phyloP scores from a whole-genome alignment of 1,139 yeast genomes.

The Protomyces arabidopsidicola region DNA sequence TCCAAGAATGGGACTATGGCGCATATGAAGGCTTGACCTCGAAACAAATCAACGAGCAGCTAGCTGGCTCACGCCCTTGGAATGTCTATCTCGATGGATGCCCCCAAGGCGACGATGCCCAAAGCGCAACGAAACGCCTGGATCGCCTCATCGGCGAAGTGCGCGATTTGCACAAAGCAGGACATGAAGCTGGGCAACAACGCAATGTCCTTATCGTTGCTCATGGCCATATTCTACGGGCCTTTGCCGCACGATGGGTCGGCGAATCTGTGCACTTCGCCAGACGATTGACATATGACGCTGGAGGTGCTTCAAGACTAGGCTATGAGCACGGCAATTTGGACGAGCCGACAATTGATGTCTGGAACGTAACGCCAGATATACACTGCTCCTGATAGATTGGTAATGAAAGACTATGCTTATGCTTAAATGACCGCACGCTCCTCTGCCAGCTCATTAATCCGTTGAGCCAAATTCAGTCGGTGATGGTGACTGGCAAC shows the following conservation, averaged over 20 bases:
- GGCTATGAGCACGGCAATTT: constrained; percentile 78
- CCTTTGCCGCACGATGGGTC: constrained; percentile 87
- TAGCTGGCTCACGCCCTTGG: constrained; percentile 63
- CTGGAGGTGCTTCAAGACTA: constrained; percentile 79
- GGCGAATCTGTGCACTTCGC: constrained; percentile 53
- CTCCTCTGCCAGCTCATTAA: constrained; percentile 61
- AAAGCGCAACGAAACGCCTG: constrained; percentile 61
- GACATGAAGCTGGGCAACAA: constrained; percentile 50
- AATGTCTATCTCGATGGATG: constrained; percentile 89
- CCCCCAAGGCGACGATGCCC: constrained; percentile 74
- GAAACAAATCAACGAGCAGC: constrained; percentile 55
- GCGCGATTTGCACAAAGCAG: constrained; percentile 51
- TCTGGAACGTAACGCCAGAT: constrained; percentile 13
- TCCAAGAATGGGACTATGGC: constrained; percentile 93
- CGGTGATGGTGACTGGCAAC: constrained; percentile 77
- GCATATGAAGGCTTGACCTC: constrained; percentile 83
- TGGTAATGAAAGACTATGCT: not conserved
- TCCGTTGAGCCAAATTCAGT: constrained; percentile 58
- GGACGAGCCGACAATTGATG: constrained; percentile 47
- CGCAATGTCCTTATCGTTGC: constrained; percentile 81
- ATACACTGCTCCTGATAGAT: not conserved
- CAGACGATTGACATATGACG: constrained; percentile 80
- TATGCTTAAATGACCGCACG: constrained; percentile 39
- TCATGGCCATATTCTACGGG: constrained; percentile 88
- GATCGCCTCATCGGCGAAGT: constrained; percentile 65